Evolutionary conservation across 441 rosid species (phyloP), one percentile per base, ranked within the genome.

Genomic region (Corymbia citriodora): DNA sequence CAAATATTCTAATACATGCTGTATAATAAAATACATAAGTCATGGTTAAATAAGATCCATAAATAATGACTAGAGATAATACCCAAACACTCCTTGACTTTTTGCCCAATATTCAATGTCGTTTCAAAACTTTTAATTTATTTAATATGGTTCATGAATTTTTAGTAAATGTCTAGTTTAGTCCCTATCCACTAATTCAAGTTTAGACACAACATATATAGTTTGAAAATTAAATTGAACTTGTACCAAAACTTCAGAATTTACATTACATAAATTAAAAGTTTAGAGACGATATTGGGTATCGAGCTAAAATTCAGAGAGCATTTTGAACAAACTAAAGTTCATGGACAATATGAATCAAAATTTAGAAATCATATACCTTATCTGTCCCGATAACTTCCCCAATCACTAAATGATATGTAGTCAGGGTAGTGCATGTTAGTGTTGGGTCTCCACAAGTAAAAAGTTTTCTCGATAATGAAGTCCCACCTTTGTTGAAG

Each of bases 261-360:
- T 7, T 4, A 29, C 5, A 29, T 63, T 63, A 15, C 15, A 1
- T 63, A 63, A 8, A 29, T 63, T 63, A 63, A 63, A 63, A 63
- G 17, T 63, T 8, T 7, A 3, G 33, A 63, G 33, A 29, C 2
- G 1, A 63, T 29, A 63, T 63, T 29, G 9, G 0, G 6, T 63
- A 29, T 2, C 2, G 0, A 0, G 33, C 3, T 63, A 63, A 63
- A 63, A 27, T 63, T 63, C n/a, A 13, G 1, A 14, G 0, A 63
- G 6, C 18, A 63, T 7, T 29, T 63, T 63, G 0, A 29, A 63
- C 7, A 63, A 55, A 63, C 29, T 29, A 63, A 63, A 63, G 9
- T n/a, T 31, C 1, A 3, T 1, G 6, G 21, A 68, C 31, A 0
- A n/a, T 10, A 31, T n/a, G 15, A 10, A 2, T 68, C 19, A 68